Evolutionary conservation across 2,329 filamentous ascomycete species (phyloP), one percentile per base, ranked within the genome.

Genomic region (Xylariaceae sp.): DNA sequence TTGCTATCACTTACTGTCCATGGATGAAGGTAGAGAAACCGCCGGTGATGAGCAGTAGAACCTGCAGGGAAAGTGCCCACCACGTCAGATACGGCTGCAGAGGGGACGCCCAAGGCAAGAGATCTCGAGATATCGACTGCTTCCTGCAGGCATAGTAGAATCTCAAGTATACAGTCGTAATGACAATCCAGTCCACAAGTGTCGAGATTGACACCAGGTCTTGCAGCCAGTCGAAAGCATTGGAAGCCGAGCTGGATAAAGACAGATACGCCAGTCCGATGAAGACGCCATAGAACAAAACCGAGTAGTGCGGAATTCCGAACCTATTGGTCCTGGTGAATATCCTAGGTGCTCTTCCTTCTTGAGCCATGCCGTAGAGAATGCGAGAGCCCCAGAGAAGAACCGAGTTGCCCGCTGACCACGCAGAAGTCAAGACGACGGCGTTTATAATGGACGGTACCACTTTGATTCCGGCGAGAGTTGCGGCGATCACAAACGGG

Each of bases 321-420:
- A 72, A 70, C 30, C 70, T 68, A 67, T 83, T 86, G 52, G 82
- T 86, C 42, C 71, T 68, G 53, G 74, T 76, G 62, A 89, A 73
- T 58, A 85, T 69, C 11, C 64, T 64, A 1, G 85, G 85, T 0
- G 84, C 85, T 51, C 83, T 80, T 39, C 80, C 77, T 47, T 84
- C 81, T 38, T 82, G 71, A 31, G 85, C 83, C 11, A 89, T 74
- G 10, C 80, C 82, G 54, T 88, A 75, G 33, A 89, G 74, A 38
- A 86, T 83, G 18, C 86, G 82, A 49, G 80, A 84, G 51, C 82
- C 83, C 39, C 85, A 87, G 71, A 87, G 89, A 51, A 90, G 77
- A 69, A 88, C 88, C 14, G 86, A 87, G 70, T 87, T 89, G 52
- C 86, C 88, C 6, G 88, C 87, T 0, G 86, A 89, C 58, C 90